phyloP scores from a whole-genome alignment of 2,329 filamentous ascomycete genomes.

The Neonectria faginata region DNA sequence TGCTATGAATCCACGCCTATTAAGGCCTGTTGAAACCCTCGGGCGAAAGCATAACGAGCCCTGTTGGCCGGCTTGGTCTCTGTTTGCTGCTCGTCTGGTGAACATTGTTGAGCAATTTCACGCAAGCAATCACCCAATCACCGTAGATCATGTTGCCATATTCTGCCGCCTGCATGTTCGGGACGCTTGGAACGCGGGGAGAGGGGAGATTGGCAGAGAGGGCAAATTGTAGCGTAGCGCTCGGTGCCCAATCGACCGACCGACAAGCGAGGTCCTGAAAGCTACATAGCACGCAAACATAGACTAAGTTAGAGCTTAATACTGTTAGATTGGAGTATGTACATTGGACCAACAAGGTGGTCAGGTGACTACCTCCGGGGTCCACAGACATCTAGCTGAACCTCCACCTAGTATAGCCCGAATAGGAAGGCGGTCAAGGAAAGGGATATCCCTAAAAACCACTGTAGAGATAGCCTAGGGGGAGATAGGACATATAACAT shows the following conservation, averaged over 20 bases:
- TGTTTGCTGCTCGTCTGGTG: neutral
- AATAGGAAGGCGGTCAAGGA: too few relatives aligned
- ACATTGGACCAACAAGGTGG: too few relatives aligned
- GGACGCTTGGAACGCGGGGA: neutral
- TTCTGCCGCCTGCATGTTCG: slow-evolving; percentile 14
- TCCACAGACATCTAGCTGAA: too few relatives aligned
- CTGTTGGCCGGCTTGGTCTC: slow-evolving; percentile 12
- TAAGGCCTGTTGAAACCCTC: neutral
- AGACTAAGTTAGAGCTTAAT: too few relatives aligned
- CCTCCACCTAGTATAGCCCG: too few relatives aligned
- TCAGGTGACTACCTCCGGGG: too few relatives aligned
- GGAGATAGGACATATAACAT: too few relatives aligned
- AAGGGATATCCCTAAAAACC: too few relatives aligned
- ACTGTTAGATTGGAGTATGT: too few relatives aligned
- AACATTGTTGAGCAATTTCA: neutral
- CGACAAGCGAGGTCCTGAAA: slow-evolving; percentile 12
- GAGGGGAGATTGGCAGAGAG: slow-evolving; percentile 8
- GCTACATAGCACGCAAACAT: neutral
- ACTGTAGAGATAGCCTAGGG: too few relatives aligned
- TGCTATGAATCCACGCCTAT: neutral
- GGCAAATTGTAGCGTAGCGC: slow-evolving; percentile 22
- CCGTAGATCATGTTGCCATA: slow-evolving; percentile 19
- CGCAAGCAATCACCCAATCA: slow-evolving; percentile 17
- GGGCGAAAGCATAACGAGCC: slow-evolving; percentile 11
- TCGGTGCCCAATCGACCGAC: slow-evolving; percentile 22